Percentiles rank a stretch among this genome's conserved stretches.
These are phyloP conservation scores for Mortierella hygrophila DNA, from an alignment of 192 early-diverging fungal genomes.

Conservation along the genomic window DNA sequence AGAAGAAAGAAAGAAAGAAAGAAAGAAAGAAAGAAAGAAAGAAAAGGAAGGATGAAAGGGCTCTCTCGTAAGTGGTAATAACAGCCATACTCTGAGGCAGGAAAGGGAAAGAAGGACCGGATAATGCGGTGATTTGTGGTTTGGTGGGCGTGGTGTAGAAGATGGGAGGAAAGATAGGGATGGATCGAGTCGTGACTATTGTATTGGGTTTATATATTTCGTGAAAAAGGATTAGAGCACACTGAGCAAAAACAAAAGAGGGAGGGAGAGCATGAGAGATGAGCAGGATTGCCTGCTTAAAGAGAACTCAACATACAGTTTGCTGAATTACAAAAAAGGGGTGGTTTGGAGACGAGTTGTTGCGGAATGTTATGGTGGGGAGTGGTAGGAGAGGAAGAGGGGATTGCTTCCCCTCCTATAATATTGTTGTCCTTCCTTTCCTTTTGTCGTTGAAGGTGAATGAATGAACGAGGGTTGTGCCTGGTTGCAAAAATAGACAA, in stretches of 20 bases:
- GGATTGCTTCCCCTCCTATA: neutral
- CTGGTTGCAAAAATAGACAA: neutral
- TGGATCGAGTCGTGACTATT: neutral
- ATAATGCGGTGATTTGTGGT: neutral
- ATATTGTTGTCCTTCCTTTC: neutral
- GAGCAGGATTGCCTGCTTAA: no score
- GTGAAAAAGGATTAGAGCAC: neutral
- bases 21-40: neutral
- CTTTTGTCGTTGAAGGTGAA: neutral
- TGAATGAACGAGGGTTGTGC: neutral
- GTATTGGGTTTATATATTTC: no score
- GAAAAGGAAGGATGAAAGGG: neutral
- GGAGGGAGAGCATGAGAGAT: neutral
- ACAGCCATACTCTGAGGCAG: neutral
- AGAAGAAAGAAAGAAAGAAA: neutral
- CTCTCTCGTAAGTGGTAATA: constrained; percentile 4
- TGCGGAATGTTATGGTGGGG: neutral
- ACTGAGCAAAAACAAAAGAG: neutral
- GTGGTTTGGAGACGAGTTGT: neutral
- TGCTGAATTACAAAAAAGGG: neutral
- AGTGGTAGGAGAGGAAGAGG: neutral
- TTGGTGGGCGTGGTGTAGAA: neutral
- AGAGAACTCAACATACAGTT: neutral
- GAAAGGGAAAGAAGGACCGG: neutral
- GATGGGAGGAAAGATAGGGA: neutral